Evolutionary conservation across 1,139 yeast genomes (phyloP).

Genomic region (Pichia sp.): DNA sequence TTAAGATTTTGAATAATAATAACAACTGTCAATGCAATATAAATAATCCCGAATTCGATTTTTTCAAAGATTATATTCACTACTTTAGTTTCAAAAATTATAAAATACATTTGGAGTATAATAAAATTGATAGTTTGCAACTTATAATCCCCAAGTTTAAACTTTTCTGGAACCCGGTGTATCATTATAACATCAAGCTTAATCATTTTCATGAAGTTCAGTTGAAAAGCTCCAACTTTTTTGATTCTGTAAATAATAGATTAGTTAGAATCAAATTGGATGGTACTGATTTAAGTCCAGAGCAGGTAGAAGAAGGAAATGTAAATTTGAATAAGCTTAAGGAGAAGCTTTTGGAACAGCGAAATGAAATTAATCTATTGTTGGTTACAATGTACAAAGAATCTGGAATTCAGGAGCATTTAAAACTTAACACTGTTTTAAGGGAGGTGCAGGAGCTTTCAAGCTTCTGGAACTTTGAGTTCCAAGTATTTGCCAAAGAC

Average conservation of each 20-base stretch:
- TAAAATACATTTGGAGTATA: slow-evolving; percentile 75
- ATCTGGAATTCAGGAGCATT: slow-evolving; percentile 60
- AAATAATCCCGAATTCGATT: slow-evolving; percentile 37
- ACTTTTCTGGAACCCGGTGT: slow-evolving; percentile 68
- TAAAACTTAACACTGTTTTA: slow-evolving; percentile 65
- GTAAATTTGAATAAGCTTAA: slow-evolving; percentile 57
- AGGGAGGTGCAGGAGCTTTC: slow-evolving; percentile 77
- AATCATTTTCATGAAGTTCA: slow-evolving; percentile 55
- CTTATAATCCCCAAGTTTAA: slow-evolving; percentile 73
- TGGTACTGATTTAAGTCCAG: slow-evolving; percentile 50
- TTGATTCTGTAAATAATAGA: slow-evolving; percentile 68
- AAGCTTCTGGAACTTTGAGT: slow-evolving; percentile 83
- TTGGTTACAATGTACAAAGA: slow-evolving; percentile 52
- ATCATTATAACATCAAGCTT: slow-evolving; percentile 64
- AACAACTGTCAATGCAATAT: slow-evolving; percentile 62
- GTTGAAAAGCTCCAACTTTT: slow-evolving; percentile 55
- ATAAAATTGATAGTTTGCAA: slow-evolving; percentile 69
- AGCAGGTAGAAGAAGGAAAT: slow-evolving; percentile 66
- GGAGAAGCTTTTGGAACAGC: slow-evolving; percentile 49
- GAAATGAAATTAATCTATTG: slow-evolving; percentile 39
- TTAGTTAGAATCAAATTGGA: slow-evolving; percentile 79
- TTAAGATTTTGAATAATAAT: slow-evolving; percentile 12
- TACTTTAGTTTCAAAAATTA: slow-evolving; percentile 80
- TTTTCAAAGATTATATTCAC: slow-evolving; percentile 73
- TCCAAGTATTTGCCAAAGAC: slow-evolving; percentile 71